Evolutionary conservation across 2,329 filamentous ascomycete species (phyloP), one percentile per base, ranked within the genome.

Genomic region (Colletotrichum nymphaeae): DNA sequence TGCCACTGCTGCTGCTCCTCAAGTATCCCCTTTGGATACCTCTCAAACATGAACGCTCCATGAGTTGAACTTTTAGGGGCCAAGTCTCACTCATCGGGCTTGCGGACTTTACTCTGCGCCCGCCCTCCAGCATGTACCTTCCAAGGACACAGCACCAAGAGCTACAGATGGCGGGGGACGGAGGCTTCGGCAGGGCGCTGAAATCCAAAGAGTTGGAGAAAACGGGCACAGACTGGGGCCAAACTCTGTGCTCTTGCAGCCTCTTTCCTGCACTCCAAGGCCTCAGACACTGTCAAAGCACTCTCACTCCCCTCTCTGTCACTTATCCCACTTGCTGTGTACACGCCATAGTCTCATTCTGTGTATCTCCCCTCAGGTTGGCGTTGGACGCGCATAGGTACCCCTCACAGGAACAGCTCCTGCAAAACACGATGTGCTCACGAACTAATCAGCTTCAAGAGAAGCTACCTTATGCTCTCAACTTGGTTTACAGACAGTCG

Each of bases 181-280:
- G 62, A 35, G 53, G 30, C 56, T 55, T 46, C 62, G 67, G 67
- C 46, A 37, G 24, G 30, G 24, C 56, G 65, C 69, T 72, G 65
- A 42, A 42, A 42, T 16, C 16, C 37, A 19, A 19, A 42, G 55
- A 35, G 35, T 37, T 56, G 63, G 52, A 22, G 28, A 32, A 26
- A 42, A 32, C n/a, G 62, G 49, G 70, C 70, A 73, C 70, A 70
- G 70, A 73, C 70, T 73, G 46, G 70, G 16, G 70, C 67, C 70
- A 73, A 73, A 73, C 70, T 73, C 70, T 73, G 70, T 73, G 70
- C 70, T 73, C 70, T 56, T 60, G 60, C 70, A 65, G 67, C 63
- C 16, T 37, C 46, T 55, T 37, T 42, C 30, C 56, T 62, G 69
- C 69, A 63, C 42, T 42, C 35, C 49, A 32, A 35, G 49, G 35